These are phyloP conservation scores for Pelargonium citronellum DNA, from an alignment of 441 rosid species.

Conservation along the genomic window DNA sequence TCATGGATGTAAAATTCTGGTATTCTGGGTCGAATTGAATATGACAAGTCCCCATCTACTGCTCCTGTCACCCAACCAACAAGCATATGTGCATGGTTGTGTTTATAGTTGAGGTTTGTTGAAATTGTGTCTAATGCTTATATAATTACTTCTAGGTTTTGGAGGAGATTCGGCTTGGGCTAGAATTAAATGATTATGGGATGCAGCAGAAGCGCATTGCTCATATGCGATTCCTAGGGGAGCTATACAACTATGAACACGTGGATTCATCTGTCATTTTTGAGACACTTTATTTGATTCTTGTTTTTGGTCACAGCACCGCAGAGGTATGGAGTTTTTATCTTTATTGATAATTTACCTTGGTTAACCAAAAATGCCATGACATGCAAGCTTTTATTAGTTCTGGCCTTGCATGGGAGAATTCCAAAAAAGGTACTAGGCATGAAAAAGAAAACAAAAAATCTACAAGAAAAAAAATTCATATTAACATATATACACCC, in stretches of 20 bases:
- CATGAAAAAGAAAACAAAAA: too few relatives aligned
- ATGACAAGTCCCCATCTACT: too few relatives aligned
- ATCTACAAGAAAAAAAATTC: too few relatives aligned
- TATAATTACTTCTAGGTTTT: conserved; percentile 52
- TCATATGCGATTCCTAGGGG: conserved; percentile 94
- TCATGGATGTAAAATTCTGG: background rate
- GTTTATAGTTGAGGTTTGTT: background rate
- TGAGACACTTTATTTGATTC: conserved; percentile 81
- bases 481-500: too few relatives aligned
- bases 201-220: conserved; percentile 98
- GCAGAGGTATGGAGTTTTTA: conserved; percentile 56
- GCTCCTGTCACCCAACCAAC: too few relatives aligned
- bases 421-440: too few relatives aligned
- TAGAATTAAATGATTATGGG: conserved; percentile 89
- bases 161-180: conserved; percentile 96
- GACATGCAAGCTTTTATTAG: too few relatives aligned
- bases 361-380: too few relatives aligned
- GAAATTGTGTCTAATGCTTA: conserved; percentile 13
- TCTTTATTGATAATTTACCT: background rate
- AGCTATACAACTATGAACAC: conserved; percentile 93
- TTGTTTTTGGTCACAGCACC: conserved; percentile 72
- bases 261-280: conserved; percentile 96
- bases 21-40: background rate
- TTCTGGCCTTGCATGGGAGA: too few relatives aligned
- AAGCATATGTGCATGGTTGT: background rate